Base-by-base conservation (phyloP, 192 early-diverging fungal genomes). In the Umbelopsis vinacea region DNA sequence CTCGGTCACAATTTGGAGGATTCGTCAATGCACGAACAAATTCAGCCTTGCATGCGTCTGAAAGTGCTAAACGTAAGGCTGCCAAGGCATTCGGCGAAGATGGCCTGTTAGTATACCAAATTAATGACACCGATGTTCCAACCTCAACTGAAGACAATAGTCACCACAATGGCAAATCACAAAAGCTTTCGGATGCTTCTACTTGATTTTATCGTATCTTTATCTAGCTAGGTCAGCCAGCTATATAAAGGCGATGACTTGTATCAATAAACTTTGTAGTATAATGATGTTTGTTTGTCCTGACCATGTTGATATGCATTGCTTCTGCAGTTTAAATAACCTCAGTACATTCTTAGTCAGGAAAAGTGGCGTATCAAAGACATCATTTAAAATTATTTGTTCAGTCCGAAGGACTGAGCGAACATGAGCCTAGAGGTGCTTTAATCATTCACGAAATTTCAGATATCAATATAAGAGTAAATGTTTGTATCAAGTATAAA, bases 31-130 rank as follows among this genome's bases (percentile, higher is more conserved):
- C 57, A 5, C 26, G 57, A 17, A 37, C 57, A 17, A 63, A 26
- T 17, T 35, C 57, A 37, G 24, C 57, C 11, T n/a, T 63, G 15
- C 57, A 14, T 37, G 57, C 26, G 11, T 63, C 57, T 12, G 57
- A 63, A 63, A 63, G 29, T n/a, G 57, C 57, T 26, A 63, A 63
- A 63, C 57, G 57, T 12, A 63, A 63, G 26, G 57, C 57, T 63
- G 57, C 19, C 3, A 63, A 63, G n/a, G 57, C 57, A 19, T 63
- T 63, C 26, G 57, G 57, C n/a, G 14, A 63, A 26, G 57, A 63
- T 63, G 57, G 57, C 23, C 29, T 4, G 26, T 35, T 63, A 63
- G 12, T 63, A 63, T 37, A 63, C 33, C 57, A 63, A 63, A 63
- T 63, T 37, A 63, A 63, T 33, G 57, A 63, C 37, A 63, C 12